Percentiles rank a stretch among this genome's conserved stretches.
These are phyloP conservation scores for Arctostaphylos glauca DNA, from an alignment of 148 eudicot genomes.

Conservation along the genomic window DNA sequence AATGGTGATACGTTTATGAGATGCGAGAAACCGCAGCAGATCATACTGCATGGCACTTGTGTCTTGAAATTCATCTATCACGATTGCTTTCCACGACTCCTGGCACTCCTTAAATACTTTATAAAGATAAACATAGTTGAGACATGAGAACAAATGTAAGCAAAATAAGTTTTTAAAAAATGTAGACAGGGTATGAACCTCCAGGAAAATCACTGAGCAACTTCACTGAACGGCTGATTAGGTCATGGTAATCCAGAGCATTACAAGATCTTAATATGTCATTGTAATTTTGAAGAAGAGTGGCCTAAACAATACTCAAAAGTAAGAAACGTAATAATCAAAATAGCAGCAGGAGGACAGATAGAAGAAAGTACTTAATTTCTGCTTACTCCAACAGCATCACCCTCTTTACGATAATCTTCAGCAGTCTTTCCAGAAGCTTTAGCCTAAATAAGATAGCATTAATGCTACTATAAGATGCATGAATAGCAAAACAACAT, in stretches of 20 bases:
- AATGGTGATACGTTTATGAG: slow-evolving; percentile 77
- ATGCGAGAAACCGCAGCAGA: slow-evolving; percentile 65
- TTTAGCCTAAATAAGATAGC: slow-evolving; percentile 56
- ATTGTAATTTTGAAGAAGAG: slow-evolving; percentile 59
- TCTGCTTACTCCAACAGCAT: slow-evolving; percentile 61
- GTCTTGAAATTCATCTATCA: slow-evolving; percentile 93
- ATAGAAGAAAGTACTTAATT: slow-evolving; percentile 13
- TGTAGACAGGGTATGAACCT: slow-evolving; percentile 52
- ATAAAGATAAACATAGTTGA: slow-evolving; percentile 14
- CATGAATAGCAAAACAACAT: not conserved
- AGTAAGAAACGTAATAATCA: slow-evolving; percentile 11
- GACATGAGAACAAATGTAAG: slow-evolving; percentile 2
- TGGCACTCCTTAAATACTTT: slow-evolving; percentile 73
- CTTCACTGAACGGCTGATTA: slow-evolving; percentile 78
- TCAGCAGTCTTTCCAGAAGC: slow-evolving; percentile 78
- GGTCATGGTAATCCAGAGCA: slow-evolving; percentile 92
- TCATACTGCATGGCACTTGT: slow-evolving; percentile 91
- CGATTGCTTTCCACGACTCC: slow-evolving; percentile 78
- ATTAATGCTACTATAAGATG: slow-evolving; percentile 10
- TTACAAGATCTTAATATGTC: slow-evolving; percentile 72
- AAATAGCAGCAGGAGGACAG: not conserved
- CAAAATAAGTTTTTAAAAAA: not conserved
- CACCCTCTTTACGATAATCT: slow-evolving; percentile 49
- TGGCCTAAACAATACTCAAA: slow-evolving; percentile 49
- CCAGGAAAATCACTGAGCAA: slow-evolving; percentile 74